Conservation (phyloP, 495 filamentous ascomycete species). For the Aspergillus coremiiformis region DNA sequence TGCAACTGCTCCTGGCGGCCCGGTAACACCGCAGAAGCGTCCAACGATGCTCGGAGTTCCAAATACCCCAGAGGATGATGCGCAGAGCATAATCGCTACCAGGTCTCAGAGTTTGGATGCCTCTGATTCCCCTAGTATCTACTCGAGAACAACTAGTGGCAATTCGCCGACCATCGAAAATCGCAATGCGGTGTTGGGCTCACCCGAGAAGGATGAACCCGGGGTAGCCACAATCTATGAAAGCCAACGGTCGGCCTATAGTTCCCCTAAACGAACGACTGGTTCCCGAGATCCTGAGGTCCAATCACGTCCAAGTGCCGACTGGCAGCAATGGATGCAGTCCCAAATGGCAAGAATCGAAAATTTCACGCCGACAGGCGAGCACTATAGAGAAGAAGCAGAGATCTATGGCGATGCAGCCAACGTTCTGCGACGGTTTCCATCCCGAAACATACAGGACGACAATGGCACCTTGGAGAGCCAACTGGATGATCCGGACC, state of each 20-base stretch:
- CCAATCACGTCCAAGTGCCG: conserved; percentile 23
- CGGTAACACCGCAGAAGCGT: conserved; percentile 18
- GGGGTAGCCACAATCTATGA: conserved; percentile 42
- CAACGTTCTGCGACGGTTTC: not conserved
- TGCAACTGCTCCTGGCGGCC: conserved; percentile 21
- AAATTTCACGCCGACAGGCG: conserved; percentile 21
- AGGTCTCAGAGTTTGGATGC: conserved; percentile 3
- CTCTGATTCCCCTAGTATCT: conserved; percentile 42
- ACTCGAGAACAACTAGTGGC: conserved; percentile 49
- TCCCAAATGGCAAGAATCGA: conserved; percentile 38
- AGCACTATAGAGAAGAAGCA: conserved; percentile 54
- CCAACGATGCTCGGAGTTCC: not conserved
- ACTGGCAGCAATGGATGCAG: conserved; percentile 46
- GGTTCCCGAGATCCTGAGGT: conserved; percentile 1
- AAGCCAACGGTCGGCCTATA: conserved; percentile 33
- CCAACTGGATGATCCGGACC: not conserved
- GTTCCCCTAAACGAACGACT: conserved; percentile 20
- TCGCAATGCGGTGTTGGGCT: conserved; percentile 5
- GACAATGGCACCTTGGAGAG: not conserved
- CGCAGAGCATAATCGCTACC: not conserved
- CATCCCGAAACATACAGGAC: not conserved
- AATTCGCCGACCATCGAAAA: conserved; percentile 24
- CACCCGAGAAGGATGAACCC: conserved; percentile 18
- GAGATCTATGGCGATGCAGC: conserved; percentile 47
- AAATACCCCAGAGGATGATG: not conserved